phyloP scores from a whole-genome alignment of 768 basidiomycete genomes.

The Albatrellus ellisii region DNA sequence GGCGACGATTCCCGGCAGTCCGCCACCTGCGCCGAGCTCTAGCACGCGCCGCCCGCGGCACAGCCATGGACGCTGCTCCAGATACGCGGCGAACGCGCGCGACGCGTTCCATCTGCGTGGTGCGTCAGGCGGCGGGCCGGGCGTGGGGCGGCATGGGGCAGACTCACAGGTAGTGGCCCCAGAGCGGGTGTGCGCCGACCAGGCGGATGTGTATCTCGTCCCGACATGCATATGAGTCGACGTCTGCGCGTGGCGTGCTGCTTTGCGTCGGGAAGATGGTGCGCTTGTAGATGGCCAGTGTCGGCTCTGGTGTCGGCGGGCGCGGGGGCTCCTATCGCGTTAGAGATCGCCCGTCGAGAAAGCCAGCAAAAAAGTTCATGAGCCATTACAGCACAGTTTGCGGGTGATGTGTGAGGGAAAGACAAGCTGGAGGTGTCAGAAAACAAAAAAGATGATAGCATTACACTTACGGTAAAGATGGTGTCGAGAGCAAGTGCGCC shows the following conservation, averaged over 20 bases:
- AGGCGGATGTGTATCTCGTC: constrained; percentile 43
- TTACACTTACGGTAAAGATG: constrained; percentile 38
- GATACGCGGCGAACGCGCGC: constrained; percentile 53
- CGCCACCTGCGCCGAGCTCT: constrained; percentile 92
- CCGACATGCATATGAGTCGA: constrained; percentile 12
- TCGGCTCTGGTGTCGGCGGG: constrained; percentile 56
- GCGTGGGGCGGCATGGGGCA: not conserved
- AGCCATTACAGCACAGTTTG: not conserved
- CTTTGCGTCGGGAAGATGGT: too few species aligned
- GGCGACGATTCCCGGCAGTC: constrained; percentile 70
- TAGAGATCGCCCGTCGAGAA: not conserved
- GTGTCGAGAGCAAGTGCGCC: constrained; percentile 25
- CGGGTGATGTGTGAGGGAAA: not conserved
- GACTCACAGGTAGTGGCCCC: constrained; percentile 67
- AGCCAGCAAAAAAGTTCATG: not conserved
- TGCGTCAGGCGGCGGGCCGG: not conserved
- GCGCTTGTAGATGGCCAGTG: constrained; percentile 37
- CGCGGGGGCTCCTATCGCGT: constrained; percentile 42
- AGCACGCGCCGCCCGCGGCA: constrained; percentile 41
- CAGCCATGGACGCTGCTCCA: constrained; percentile 39
- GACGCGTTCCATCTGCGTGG: constrained; percentile 70
- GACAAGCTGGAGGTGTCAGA: not conserved
- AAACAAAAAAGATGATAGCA: constrained; percentile 4
- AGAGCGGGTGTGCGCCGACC: constrained; percentile 70
- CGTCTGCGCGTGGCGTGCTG: not conserved